Conservation (phyloP, 768 basidiomycete species). For the Dioszegia crocea region DNA sequence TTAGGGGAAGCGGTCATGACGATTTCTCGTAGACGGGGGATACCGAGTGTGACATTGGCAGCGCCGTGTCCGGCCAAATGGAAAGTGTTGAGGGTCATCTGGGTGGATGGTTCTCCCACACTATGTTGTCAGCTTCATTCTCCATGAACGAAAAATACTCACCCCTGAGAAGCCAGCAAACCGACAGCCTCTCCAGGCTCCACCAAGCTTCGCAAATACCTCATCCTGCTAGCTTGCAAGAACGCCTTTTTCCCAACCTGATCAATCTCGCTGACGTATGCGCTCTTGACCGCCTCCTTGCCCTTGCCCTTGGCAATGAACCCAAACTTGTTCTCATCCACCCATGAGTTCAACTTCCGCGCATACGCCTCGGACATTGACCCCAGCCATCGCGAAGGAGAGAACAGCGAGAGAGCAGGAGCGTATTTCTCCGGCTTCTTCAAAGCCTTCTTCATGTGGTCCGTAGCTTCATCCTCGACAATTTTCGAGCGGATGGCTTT, state of each 20-base stretch:
- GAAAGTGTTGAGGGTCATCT: conserved; percentile 99
- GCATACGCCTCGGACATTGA: conserved; percentile 91
- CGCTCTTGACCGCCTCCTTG: conserved; percentile 36
- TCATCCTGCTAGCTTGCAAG: conserved; percentile 76
- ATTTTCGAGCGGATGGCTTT: conserved; percentile 56
- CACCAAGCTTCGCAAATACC: conserved; percentile 87
- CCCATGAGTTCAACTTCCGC: conserved; percentile 68
- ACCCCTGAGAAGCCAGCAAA: conserved; percentile 94
- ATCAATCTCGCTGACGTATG: conserved; percentile 48
- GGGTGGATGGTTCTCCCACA: conserved; percentile 96
- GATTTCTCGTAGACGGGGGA: conserved; percentile 95
- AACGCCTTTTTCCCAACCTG: conserved; percentile 54
- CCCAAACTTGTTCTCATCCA: conserved; percentile 65
- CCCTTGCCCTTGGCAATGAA: conserved; percentile 51
- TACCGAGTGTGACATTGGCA: conserved; percentile 97
- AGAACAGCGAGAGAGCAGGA: conserved; percentile 70
- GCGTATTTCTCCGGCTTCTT: conserved; percentile 69
- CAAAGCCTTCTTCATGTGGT: conserved; percentile 84
- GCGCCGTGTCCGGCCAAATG: conserved; percentile 99
- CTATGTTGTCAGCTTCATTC: conserved; percentile 52
- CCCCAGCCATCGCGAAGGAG: conserved; percentile 75
- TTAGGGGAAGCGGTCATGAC: conserved; percentile 97
- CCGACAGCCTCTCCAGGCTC: conserved; percentile 99
- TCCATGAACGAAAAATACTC: conserved; percentile 37
- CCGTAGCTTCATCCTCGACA: conserved; percentile 63